Evolutionary conservation across 164 flowering plant species (phyloP).

Genomic region (Magnolia changhungtana): DNA sequence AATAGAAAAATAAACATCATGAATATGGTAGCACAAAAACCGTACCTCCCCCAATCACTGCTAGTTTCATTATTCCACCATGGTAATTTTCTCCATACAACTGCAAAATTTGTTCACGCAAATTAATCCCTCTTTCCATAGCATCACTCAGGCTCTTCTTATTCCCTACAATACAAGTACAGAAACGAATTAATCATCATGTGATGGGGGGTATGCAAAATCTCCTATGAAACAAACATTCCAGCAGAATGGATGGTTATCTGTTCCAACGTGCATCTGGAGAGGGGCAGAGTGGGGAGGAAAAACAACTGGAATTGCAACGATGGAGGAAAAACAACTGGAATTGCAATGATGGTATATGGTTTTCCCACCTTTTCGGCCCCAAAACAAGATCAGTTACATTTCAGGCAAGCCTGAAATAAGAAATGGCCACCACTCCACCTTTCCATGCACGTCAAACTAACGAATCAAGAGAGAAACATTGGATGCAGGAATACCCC

Average conservation of each 20-base stretch:
- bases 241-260: background rate
- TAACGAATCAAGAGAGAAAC: background rate
- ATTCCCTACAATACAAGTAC: slow-evolving; percentile 53
- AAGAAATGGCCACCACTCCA: too few species aligned
- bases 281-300: background rate
- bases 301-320: background rate
- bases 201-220: background rate
- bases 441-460: background rate
- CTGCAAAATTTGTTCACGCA: slow-evolving; percentile 68
- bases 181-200: slow-evolving; percentile 4
- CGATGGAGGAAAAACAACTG: background rate
- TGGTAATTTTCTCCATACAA: slow-evolving; percentile 63
- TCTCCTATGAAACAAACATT: background rate
- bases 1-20: background rate
- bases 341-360: background rate
- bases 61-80: slow-evolving; percentile 89
- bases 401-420: background rate
- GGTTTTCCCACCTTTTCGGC: background rate
- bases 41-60: slow-evolving; percentile 94
- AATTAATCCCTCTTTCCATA: slow-evolving; percentile 73
- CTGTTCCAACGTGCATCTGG: background rate
- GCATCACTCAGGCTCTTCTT: slow-evolving; percentile 91
- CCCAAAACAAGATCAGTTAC: background rate
- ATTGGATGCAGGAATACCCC: slow-evolving; percentile 56
- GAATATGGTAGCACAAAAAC: slow-evolving; percentile 10